A percentile compares a stretch with the other conserved stretches of the same genome.
These are phyloP conservation scores for Funneliformis mosseae DNA, from an alignment of 192 early-diverging fungal genomes.

Conservation along the genomic window DNA sequence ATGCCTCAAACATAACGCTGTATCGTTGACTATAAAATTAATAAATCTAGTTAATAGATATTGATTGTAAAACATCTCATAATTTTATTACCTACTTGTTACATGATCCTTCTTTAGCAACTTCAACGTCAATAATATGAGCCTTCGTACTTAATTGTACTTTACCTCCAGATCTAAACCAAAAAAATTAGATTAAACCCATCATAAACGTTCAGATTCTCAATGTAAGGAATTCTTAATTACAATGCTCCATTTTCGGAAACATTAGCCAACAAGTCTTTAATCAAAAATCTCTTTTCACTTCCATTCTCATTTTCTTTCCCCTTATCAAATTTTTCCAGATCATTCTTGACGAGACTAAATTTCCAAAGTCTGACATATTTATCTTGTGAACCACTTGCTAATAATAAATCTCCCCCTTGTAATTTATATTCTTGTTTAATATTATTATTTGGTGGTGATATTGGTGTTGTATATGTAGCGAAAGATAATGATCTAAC, in stretches of 20 bases:
- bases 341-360: constrained; percentile 37
- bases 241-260: neutral
- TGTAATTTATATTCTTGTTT: constrained; percentile 55
- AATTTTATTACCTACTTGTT: neutral
- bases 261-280: neutral
- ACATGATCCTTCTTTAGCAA: constrained; percentile 19
- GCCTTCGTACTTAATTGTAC: constrained; percentile 83
- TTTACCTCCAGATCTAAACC: constrained; percentile 49
- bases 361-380: constrained; percentile 92
- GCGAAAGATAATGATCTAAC: constrained; percentile 78
- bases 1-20: constrained; percentile 81
- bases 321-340: neutral
- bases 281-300: neutral
- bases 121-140: constrained; percentile 66
- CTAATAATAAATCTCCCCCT: constrained; percentile 83
- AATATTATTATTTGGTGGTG: constrained; percentile 17
- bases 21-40: constrained; percentile 39
- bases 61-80: neutral
- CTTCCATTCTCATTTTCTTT: neutral
- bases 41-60: neutral
- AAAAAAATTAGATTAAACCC: neutral
- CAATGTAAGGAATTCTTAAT: neutral
- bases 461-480: constrained; percentile 50
- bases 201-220: neutral
- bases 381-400: constrained; percentile 88